Evolutionary conservation across 176 grass and related monocot species (phyloP), one percentile per base, ranked within the genome.

Genomic region (Avena atlantica): DNA sequence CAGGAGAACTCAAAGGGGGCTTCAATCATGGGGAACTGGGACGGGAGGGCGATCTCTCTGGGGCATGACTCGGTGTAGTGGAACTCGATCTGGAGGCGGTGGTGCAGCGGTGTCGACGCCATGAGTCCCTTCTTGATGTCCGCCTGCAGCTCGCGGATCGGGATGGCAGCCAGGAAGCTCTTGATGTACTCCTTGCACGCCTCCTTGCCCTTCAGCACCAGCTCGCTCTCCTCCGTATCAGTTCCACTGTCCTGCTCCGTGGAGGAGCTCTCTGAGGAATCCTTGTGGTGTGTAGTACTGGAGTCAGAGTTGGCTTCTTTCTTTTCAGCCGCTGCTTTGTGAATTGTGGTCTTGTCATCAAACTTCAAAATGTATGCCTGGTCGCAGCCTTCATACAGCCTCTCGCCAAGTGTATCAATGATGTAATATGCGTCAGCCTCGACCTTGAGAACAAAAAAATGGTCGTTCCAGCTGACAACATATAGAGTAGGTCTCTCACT

Each of bases 401-500:
- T 90, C 84, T 98, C 96, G 9, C 96, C 96, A 27, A 98, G 93
- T 13, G 96, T 98, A 37, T 98, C 96, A 0, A 98, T 92, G 79
- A 98, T 95, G 68, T 98, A 94, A 83, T 91, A 95, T 1, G 92
- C 87, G 56, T 91, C 83, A 0, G 37, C 53, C 70, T 98, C 96
- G 13, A 95, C 92, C 79, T 94, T 98, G 70, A 98, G 87, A 45
- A 98, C 84, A 3, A 98, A 98, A 69, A 98, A 95, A 53, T 98
- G 96, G 78, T 98, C 96, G 0, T 98, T 98, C 96, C 96, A 98
- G 75, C 96, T 98, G 55, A 98, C 92, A 20, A 99, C 96, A 79
- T 99, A 99, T 20, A 99, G 45, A 14, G 84, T 91, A 25, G 86
- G 85, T 20, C 74, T 90, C 24, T 87, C 91, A 25, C 80, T 74